Evolutionary conservation across 2,329 filamentous ascomycete genomes (phyloP).

Genomic region (Sporothrix humicola): DNA sequence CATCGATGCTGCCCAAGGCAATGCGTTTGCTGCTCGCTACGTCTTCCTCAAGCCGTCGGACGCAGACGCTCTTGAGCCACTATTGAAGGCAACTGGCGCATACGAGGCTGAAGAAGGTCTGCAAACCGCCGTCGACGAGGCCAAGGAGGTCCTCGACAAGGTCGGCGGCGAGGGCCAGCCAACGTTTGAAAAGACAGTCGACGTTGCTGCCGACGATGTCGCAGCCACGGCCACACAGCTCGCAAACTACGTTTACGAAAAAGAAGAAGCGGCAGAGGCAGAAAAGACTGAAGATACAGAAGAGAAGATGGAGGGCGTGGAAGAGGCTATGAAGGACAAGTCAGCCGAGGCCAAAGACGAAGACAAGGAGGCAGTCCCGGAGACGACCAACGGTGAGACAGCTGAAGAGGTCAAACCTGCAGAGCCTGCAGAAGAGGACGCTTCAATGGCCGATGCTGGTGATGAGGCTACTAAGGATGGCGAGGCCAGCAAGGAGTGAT

Average conservation of each 20-base stretch:
- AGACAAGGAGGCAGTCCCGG: neutral
- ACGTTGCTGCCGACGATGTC: conserved; percentile 53
- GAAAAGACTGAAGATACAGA: neutral
- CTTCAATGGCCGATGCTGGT: conserved; percentile 31
- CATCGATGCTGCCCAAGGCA: conserved; percentile 62
- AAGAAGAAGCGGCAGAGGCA: conserved; percentile 10
- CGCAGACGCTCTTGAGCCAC: conserved; percentile 45
- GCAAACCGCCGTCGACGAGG: conserved; percentile 50
- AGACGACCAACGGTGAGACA: neutral
- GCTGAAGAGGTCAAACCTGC: neutral
- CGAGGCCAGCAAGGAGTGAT: neutral
- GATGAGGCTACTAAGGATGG: neutral
- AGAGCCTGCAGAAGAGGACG: conserved; percentile 24
- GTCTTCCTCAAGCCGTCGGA: conserved; percentile 58
- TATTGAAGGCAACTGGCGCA: conserved; percentile 50
- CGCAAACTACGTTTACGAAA: conserved; percentile 56
- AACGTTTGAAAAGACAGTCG: conserved; percentile 58
- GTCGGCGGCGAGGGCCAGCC: conserved; percentile 46
- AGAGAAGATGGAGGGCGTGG: neutral
- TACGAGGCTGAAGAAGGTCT: conserved; percentile 58
- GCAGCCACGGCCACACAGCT: conserved; percentile 56
- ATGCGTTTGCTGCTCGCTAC: conserved; percentile 61
- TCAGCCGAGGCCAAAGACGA: neutral
- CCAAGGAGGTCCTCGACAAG: conserved; percentile 51
- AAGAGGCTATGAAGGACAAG: neutral